Evolutionary conservation across 2,329 filamentous ascomycete genomes (phyloP), one percentile per base, ranked within the genome.

Genomic region (Didymella pomorum): DNA sequence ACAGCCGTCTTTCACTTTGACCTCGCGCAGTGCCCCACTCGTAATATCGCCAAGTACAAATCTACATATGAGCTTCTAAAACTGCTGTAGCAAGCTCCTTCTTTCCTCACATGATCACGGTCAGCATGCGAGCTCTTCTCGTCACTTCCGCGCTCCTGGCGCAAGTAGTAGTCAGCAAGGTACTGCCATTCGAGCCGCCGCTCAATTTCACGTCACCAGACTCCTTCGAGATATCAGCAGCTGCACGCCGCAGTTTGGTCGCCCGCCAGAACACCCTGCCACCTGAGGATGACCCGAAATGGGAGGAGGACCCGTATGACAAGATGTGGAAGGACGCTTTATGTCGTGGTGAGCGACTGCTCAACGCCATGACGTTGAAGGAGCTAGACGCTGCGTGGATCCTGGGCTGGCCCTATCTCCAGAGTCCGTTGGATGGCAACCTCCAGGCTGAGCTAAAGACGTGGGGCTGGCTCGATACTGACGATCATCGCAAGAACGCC

Each of bases 301-400:
- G 48, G 48, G 52, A 54, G 48, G 52, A 54, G 16, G 44, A 48
- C 6, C 35, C 35, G 1, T 33, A 47, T 18, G 26, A 54, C 11
- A 43, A 42, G 25, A 78, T 80, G 63, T 77, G 73, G 18, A 70
- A 71, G 6, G 76, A 80, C 14, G 56, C 56, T 7, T 25, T 46
- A 6, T 62, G 62, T 48, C 54, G 51, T 4, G 59, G 59, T 21
- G 42, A 49, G 6, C 7, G 25, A 5, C 56, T 62, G 16, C 50
- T 60, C n/a, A 20, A 47, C 16, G 59, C 60, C 23, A 64, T 56
- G 59, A 56, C 54, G 1, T 53, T 62, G 14, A 18, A 43, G 16
- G 59, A 62, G 46, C 33, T 35, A 2, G 59, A 62, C 16, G 50
- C 56, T 16, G 31, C 39, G 9, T 21, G 20, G 23, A 29, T 49